Conservation (phyloP, 805 yeast species). For the Helenozyma rhizophorensis region DNA sequence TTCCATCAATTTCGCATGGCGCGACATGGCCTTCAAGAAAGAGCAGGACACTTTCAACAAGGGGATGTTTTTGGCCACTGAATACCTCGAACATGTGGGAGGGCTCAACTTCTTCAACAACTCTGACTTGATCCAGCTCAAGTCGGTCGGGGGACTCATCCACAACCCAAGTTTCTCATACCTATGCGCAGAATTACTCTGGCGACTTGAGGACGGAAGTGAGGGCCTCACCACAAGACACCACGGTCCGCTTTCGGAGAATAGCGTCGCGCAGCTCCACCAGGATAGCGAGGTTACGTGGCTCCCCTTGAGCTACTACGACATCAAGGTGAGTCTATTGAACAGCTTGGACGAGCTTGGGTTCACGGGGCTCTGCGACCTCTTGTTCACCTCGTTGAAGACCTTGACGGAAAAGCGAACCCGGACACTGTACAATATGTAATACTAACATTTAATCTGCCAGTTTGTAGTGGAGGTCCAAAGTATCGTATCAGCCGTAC, state of each 20-base stretch:
- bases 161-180: constrained; percentile 50
- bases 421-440: not conserved
- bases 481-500: too few species aligned
- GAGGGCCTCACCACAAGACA: constrained; percentile 33
- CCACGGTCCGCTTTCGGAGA: constrained; percentile 51
- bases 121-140: constrained; percentile 25
- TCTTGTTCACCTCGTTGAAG: constrained; percentile 52
- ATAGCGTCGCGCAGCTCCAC: constrained; percentile 30
- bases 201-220: constrained; percentile 43
- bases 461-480: too few species aligned
- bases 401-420: constrained; percentile 27
- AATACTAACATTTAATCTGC: too few species aligned
- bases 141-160: constrained; percentile 39
- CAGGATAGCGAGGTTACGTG: constrained; percentile 28
- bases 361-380: constrained; percentile 44
- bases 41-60: constrained; percentile 28
- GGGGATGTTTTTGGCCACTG: constrained; percentile 35
- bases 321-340: constrained; percentile 42
- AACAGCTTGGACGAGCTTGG: constrained; percentile 39
- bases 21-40: constrained; percentile 47
- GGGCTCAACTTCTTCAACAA: constrained; percentile 27
- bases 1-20: constrained; percentile 51
- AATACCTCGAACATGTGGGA: constrained; percentile 27
- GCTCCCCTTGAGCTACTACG: constrained; percentile 41
- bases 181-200: constrained; percentile 39